Base-by-base conservation (phyloP, 2,329 filamentous ascomycete genomes). In the Aquanectria penicillioides region DNA sequence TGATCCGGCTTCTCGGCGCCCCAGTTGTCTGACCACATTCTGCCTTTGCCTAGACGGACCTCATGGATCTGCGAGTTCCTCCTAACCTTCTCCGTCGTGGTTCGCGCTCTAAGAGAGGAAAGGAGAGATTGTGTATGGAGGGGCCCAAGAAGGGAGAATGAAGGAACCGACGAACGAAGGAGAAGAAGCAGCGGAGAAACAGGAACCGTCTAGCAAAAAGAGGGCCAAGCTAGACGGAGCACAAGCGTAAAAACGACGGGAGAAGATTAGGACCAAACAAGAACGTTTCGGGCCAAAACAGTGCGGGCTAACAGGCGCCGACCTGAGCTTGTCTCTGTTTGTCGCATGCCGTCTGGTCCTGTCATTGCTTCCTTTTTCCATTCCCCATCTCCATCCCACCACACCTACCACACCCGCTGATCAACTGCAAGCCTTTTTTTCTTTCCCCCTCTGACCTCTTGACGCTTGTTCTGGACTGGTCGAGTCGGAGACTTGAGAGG, bases 21-120 rank as follows among this genome's bases (percentile, higher is more conserved):
- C 63, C 54, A 49, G 25, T 40, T 55, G 50, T 63, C 66, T 69
- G 64, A 66, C 51, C 61, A 67, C 56, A 61, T 64, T 40, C 41
- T 49, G 61, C 49, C 52, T 58, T 38, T 36, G 50, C 40, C 52
- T 48, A 48, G 49, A 67, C 29, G 55, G 50, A 46, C 22, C 28
- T 55, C 52, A 34, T 38, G 31, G 33, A 38, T 37, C 46, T 37
- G 20, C 11, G 38, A 40, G 38, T 43, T 26, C 41, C 49, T 65
- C 59, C 43, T 48, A 63, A 59, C 52, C 59, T 57, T 63, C 33
- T 38, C 46, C 34, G 43, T 46, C 31, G 54, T 54, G 43, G 34
- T 28, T 52, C 25, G 22, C 44, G 46, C 36, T 47, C 37, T 23
- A 34, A 40, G 36, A 57, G 36, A 43, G 55, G 58, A 53, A 44